Base-by-base conservation (phyloP, 768 basidiomycete genomes). In the Xerocomellus dryophilus region DNA sequence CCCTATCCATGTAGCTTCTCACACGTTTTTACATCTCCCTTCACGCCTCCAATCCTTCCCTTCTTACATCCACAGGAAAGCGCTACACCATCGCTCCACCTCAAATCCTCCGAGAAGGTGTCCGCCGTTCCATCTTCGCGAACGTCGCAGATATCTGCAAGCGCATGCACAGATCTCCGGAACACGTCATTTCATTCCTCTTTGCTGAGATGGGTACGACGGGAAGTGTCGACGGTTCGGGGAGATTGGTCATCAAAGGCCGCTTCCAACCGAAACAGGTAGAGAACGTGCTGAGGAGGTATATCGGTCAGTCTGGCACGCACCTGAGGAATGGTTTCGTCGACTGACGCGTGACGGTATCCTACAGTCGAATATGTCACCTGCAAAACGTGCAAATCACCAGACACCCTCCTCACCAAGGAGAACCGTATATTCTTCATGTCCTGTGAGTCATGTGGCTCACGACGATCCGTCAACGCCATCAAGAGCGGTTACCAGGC, bases 401-500 rank as follows among this genome's bases (percentile, higher is more conserved):
- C 92, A 42, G 97, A 99, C 71, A 99, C 97, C 3, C 82, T 97
- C 18, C 82, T 99, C 35, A 87, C 89, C 27, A 99, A 98, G 74
- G 95, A 98, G 76, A 97, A 97, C 73, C 91, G 97, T 74, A 92
- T 99, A 69, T 98, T 95, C 81, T 99, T 99, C 81, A 90, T 92
- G 83, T 81, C 90, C 0, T 94, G 92, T 75, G 88, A 94, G 72
- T 88, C 89, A 7, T 96, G 93, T 63, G 93, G 92, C 3, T 90
- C 87, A 61, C 77, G 90, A 64, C 86, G 95, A 20, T 94, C 92
- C 56, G 96, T 99, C 63, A 91, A 90, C 61, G 78, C 93, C 35
- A 96, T 99, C 85, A 98, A 98, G 85, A 94, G 90, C 56, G 96
- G 96, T 74, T 99, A 89, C 84, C 93, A 97, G 76, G 95, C 94